These are phyloP conservation scores for Tricholoma sp. DNA, from an alignment of 768 basidiomycete species.

Conservation along the genomic window DNA sequence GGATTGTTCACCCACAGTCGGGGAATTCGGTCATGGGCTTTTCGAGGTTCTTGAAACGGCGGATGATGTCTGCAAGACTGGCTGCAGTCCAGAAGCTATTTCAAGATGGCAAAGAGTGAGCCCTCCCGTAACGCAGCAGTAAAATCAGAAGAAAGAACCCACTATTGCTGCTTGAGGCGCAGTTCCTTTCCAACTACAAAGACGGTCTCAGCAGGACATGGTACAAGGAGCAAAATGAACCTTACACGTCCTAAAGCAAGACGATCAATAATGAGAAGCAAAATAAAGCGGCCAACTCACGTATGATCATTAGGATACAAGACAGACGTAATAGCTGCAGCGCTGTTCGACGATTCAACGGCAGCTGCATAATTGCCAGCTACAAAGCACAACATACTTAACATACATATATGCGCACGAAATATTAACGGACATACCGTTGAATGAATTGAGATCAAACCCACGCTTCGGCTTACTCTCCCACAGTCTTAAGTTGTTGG, in stretches of 20 bases:
- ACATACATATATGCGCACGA: background rate
- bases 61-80: constrained; percentile 81
- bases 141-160: constrained; percentile 9
- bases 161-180: constrained; percentile 93
- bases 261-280: constrained; percentile 1
- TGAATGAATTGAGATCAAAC: constrained; percentile 94
- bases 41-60: constrained; percentile 88
- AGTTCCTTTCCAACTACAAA: constrained; percentile 74
- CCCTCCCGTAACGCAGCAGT: background rate
- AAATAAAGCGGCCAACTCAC: constrained; percentile 25
- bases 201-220: background rate
- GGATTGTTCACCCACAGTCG: constrained; percentile 52
- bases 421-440: constrained; percentile 46
- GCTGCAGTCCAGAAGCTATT: constrained; percentile 83
- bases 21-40: constrained; percentile 78
- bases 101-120: background rate
- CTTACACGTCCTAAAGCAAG: constrained; percentile 38
- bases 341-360: constrained; percentile 83
- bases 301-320: constrained; percentile 96
- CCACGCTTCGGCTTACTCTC: constrained; percentile 84
- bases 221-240: background rate
- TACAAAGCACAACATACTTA: constrained; percentile 26
- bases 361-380: constrained; percentile 92
- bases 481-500: constrained; percentile 87
- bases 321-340: constrained; percentile 91